phyloP scores from a whole-genome alignment of 2,329 filamentous ascomycete species.

The Microdochium paspali region DNA sequence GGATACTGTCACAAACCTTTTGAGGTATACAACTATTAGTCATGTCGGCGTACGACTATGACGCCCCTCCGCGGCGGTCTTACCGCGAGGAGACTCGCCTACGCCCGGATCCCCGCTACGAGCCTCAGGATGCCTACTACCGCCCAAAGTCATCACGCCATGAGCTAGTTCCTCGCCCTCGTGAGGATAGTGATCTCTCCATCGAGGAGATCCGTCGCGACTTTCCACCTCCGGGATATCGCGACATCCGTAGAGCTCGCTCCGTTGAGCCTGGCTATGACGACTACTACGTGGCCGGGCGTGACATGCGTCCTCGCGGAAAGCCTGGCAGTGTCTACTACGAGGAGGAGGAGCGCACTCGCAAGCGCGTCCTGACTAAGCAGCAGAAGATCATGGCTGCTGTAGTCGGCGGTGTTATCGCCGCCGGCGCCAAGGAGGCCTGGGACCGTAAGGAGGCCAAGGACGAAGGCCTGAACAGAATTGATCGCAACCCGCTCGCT shows the following conservation, averaged over 20 bases:
- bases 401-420: slow-evolving; percentile 53
- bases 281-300: slow-evolving; percentile 44
- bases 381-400: slow-evolving; percentile 59
- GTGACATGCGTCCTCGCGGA: slow-evolving; percentile 34
- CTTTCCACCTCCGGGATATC: slow-evolving; percentile 63
- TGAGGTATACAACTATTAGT: slow-evolving; percentile 1
- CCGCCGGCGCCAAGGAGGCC: slow-evolving; percentile 57
- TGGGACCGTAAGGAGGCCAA: slow-evolving; percentile 54
- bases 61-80: slow-evolving; percentile 36
- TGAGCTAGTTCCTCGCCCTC: slow-evolving; percentile 47
- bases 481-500: slow-evolving; percentile 49
- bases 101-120: slow-evolving; percentile 43
- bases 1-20: too few relatives aligned
- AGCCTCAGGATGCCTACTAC: slow-evolving; percentile 39
- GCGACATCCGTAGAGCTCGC: slow-evolving; percentile 49
- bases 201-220: slow-evolving; percentile 79
- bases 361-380: slow-evolving; percentile 45
- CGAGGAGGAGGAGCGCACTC: slow-evolving; percentile 48
- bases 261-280: slow-evolving; percentile 54
- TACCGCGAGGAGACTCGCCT: slow-evolving; percentile 45
- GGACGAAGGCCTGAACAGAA: slow-evolving; percentile 31
- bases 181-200: slow-evolving; percentile 65
- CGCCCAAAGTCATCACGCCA: slow-evolving; percentile 30
- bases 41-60: slow-evolving; percentile 47
- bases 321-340: slow-evolving; percentile 38